Conservation (phyloP, 2,329 filamentous ascomycete genomes). For the Xylariomycetidae sp. region DNA sequence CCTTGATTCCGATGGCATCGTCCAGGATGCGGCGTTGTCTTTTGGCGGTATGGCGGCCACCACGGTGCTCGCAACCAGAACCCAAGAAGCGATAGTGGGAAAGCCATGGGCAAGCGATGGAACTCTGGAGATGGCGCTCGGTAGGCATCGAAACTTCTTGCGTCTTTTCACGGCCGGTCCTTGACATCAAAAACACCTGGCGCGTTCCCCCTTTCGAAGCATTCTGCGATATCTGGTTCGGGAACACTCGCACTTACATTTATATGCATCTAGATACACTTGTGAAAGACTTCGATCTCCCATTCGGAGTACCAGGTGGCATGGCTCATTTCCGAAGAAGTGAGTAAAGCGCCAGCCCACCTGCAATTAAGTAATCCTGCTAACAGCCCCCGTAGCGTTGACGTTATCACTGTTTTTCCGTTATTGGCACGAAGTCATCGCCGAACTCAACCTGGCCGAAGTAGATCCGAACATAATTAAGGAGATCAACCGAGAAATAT, state of each 20-base stretch:
- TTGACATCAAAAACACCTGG: too few relatives aligned
- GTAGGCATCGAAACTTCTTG: too few relatives aligned
- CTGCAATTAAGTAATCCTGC: too few relatives aligned
- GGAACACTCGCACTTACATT: constrained; percentile 14
- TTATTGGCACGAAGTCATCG: constrained; percentile 84
- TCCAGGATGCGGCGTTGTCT: constrained; percentile 70
- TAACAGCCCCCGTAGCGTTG: too few relatives aligned
- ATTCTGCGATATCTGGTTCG: too few relatives aligned
- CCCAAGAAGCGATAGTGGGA: constrained; percentile 66
- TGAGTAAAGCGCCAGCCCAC: too few relatives aligned
- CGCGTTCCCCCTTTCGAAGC: too few relatives aligned
- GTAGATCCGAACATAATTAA: constrained; percentile 55
- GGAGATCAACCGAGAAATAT: constrained; percentile 80
- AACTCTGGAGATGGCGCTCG: constrained; percentile 76
- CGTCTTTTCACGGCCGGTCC: too few relatives aligned
- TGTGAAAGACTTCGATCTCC: constrained; percentile 35
- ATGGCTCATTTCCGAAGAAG: constrained; percentile 84
- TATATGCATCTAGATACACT: constrained; percentile 19
- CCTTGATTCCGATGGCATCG: constrained; percentile 60
- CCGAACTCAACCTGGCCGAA: constrained; percentile 44
- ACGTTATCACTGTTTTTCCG: constrained; percentile 91
- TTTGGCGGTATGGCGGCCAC: constrained; percentile 92
- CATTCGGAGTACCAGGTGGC: constrained; percentile 84
- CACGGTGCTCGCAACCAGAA: constrained; percentile 73
- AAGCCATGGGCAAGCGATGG: constrained; percentile 71